Base-by-base conservation (phyloP, 2,329 filamentous ascomycete species). In the Fusarium guadeloupense region DNA sequence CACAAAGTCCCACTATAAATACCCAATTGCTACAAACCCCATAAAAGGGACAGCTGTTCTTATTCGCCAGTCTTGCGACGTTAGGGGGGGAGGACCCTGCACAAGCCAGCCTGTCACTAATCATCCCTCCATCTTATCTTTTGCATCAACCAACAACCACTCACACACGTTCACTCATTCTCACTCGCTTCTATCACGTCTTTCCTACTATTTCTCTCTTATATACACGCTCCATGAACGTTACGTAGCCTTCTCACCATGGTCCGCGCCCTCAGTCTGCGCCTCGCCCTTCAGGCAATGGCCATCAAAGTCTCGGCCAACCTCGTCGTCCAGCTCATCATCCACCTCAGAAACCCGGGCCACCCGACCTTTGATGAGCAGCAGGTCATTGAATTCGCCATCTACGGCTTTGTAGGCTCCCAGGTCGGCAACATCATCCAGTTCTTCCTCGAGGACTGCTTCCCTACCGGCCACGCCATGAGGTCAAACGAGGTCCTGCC, bases 391-490 rank as follows among this genome's bases (percentile, higher is more conserved):
- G 74, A 76, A 64, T 76, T 76, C 46, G 74, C 73, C 21, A 41
- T 74, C 33, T 76, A 75, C 47, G 74, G 74, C 17, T 68, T 72
- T 41, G 34, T 76, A 49, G 71, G 74, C 16, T 75, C 74, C 1
- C 72, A 75, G 59, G 65, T 76, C 61, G 71, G 72, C 58, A 76
- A 76, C 67, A 55, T 72, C 44, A 69, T 75, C 44, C 74, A 76
- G 47, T 73, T 71, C 37, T 47, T 73, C 25, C 72, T 76, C 33
- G 74, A 76, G 59, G 73, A 74, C 46, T 68, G 62, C 42, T 76
- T 76, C 63, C 74, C 70, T 9, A 75, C 71, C 19, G 66, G 58
- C 39, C 59, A 67, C 45, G 57, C 55, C 13, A 55, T 51, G 6
- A 66, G 59, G 23, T 60, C 45, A 17, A 67, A 54, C 26, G 67